These are phyloP conservation scores for Mycena crocata DNA, from an alignment of 768 basidiomycete species.

Conservation along the genomic window DNA sequence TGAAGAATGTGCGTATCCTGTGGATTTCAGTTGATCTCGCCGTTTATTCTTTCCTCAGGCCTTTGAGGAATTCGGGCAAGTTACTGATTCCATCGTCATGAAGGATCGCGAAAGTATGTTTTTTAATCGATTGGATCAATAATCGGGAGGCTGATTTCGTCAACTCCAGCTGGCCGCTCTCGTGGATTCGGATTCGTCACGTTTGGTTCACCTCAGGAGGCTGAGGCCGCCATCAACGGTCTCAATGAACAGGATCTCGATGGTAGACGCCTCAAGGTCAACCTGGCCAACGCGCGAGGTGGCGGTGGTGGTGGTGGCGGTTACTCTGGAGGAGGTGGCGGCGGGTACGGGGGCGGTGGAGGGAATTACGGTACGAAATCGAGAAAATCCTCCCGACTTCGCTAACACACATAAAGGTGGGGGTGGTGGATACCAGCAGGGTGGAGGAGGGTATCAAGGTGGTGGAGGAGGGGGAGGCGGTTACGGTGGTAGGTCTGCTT, in stretches of 20 bases:
- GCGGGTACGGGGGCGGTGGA: constrained; percentile 7
- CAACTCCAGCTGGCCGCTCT: constrained; percentile 21
- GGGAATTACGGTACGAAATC: neutral
- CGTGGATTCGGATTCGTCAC: constrained; percentile 29
- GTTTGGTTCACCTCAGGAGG: constrained; percentile 18
- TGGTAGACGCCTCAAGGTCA: constrained; percentile 29
- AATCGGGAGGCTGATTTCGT: neutral
- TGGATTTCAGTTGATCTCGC: neutral
- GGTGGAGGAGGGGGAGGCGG: neutral
- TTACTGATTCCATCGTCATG: constrained; percentile 28
- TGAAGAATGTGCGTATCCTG: constrained; percentile 1
- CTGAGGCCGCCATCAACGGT: constrained; percentile 19
- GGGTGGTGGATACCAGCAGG: neutral
- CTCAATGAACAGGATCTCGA: constrained; percentile 29
- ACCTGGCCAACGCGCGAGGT: constrained; percentile 23
- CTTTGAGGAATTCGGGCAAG: constrained; percentile 19
- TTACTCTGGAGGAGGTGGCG: neutral
- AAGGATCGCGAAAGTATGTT: constrained; percentile 16
- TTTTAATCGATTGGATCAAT: neutral
- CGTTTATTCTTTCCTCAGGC: constrained; percentile 9
- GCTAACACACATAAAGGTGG: too few species aligned
- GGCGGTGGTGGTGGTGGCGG: constrained; percentile 20
- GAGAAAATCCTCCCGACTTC: too few species aligned
- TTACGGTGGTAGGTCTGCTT: neutral
- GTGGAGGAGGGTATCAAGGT: neutral